Evolutionary conservation across 2,329 filamentous ascomycete genomes (phyloP), one percentile per base, ranked within the genome.

Genomic region (Cladosporium oxysporum): DNA sequence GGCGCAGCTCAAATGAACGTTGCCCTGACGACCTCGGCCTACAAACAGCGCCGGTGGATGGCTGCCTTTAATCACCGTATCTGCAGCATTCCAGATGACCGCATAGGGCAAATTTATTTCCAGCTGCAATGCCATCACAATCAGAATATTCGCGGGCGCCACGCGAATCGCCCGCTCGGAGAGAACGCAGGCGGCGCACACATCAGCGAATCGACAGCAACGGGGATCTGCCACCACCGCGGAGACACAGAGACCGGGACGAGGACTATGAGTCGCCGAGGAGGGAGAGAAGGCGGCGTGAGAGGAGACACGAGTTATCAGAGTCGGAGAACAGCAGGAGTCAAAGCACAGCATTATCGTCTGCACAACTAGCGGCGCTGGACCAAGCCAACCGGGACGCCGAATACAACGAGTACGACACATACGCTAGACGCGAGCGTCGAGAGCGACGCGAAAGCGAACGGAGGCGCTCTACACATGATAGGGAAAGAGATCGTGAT

Each of bases 351-450:
- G 72, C 77, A 47, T 75, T 83, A 72, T 87, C 73, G 76, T 81
- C 78, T 67, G 85, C 87, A 71, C 87, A 89, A 5, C 78, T 93
- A 58, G 88, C 88, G 14, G 86, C 88, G 72, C 77, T 93, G 57
- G 85, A 92, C 71, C 82, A 86, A 59, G 79, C 85, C 63, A 89
- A 91, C 76, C 82, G 84, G 29, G 84, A 79, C 3, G 82, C 79
- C 77, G 74, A 74, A 26, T 75, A 76, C 11, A 78, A 79, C 63
- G 78, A 80, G 67, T 67, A 62, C 11, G 62, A 16, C 50, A 68
- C 53, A 59, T 68, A 76, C 70, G 77, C 74, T 71, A 75, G 74
- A 57, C 57, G 41, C 23, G 58, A 55, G 5, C 33, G 33, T 16
- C 44, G 64, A 2, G 53, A 50, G 16, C 28, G 29, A 11, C 35